phyloP scores from a whole-genome alignment of 257 asterid species.

The Solanum microdontum region DNA sequence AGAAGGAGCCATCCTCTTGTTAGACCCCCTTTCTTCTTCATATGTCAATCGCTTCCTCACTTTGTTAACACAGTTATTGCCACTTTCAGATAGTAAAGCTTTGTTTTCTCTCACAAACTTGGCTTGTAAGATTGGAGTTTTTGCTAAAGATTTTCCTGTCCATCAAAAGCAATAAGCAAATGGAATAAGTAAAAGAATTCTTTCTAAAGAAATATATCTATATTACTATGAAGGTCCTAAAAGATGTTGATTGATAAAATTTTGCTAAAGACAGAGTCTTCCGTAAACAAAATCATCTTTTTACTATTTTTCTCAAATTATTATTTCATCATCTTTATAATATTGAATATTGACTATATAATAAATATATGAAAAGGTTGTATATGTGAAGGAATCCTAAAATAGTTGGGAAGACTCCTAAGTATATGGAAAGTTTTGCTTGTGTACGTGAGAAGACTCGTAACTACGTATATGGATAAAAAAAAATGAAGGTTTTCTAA shows the following conservation, averaged over 20 bases:
- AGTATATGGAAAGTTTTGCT: no score
- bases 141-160: slow-evolving; percentile 13
- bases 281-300: background rate
- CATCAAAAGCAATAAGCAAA: slow-evolving; percentile 1
- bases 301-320: background rate
- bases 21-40: slow-evolving; percentile 9
- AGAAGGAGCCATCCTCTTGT: slow-evolving; percentile 26
- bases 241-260: background rate
- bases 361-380: no score
- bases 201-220: background rate
- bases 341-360: background rate
- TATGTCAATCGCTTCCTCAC: slow-evolving; percentile 25
- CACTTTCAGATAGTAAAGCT: background rate
- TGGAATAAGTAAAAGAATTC: background rate
- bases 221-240: no score
- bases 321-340: background rate
- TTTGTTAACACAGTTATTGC: slow-evolving; percentile 4
- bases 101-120: slow-evolving; percentile 9
- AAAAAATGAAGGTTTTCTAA: no score
- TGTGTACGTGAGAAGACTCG: no score
- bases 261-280: background rate
- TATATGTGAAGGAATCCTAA: no score
- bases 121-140: slow-evolving; percentile 5
- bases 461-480: no score
- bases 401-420: background rate